phyloP scores from a whole-genome alignment of 1,284 basidiomycete species.

The Hypsizygus ulmarius region DNA sequence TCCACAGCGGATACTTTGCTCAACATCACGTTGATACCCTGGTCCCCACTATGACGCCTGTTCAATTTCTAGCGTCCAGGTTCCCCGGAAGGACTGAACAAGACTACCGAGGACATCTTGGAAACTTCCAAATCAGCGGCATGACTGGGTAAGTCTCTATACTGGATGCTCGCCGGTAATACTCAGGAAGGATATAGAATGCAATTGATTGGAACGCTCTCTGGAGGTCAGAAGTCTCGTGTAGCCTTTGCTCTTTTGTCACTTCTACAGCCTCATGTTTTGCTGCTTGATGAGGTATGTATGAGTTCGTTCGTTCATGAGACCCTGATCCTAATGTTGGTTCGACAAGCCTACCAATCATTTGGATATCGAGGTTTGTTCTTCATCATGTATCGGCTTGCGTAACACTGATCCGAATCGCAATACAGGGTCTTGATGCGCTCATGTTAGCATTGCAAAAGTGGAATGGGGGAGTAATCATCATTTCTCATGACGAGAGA shows the following conservation, averaged over 20 bases:
- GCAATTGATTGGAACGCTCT: slow-evolving; percentile 80
- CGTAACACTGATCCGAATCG: slow-evolving; percentile 6
- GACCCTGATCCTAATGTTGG: slow-evolving; percentile 8
- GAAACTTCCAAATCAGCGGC: slow-evolving; percentile 98
- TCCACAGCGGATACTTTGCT: slow-evolving; percentile 82
- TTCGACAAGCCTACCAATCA: slow-evolving; percentile 87
- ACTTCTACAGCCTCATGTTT: slow-evolving; percentile 83
- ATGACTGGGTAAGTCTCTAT: slow-evolving; percentile 71
- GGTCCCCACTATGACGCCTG: slow-evolving; percentile 81
- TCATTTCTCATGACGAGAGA: slow-evolving; percentile 92
- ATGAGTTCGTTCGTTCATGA: background rate
- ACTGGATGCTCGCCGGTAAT: slow-evolving; percentile 4
- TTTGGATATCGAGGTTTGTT: slow-evolving; percentile 83
- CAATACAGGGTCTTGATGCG: slow-evolving; percentile 83
- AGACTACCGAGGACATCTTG: slow-evolving; percentile 92
- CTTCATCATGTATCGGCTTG: background rate
- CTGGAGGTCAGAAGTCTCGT: slow-evolving; percentile 95
- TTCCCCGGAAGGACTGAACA: slow-evolving; percentile 97
- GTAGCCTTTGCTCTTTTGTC: slow-evolving; percentile 95
- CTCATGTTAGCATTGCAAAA: slow-evolving; percentile 83
- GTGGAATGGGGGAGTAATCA: slow-evolving; percentile 96
- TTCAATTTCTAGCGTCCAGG: slow-evolving; percentile 87
- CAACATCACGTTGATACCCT: slow-evolving; percentile 98
- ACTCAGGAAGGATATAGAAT: slow-evolving; percentile 41
- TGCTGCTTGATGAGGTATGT: slow-evolving; percentile 85